Evolutionary conservation across 225 moss, liverwort and hornwort genomes (phyloP).

Genomic region (Marchantia polymorpha): DNA sequence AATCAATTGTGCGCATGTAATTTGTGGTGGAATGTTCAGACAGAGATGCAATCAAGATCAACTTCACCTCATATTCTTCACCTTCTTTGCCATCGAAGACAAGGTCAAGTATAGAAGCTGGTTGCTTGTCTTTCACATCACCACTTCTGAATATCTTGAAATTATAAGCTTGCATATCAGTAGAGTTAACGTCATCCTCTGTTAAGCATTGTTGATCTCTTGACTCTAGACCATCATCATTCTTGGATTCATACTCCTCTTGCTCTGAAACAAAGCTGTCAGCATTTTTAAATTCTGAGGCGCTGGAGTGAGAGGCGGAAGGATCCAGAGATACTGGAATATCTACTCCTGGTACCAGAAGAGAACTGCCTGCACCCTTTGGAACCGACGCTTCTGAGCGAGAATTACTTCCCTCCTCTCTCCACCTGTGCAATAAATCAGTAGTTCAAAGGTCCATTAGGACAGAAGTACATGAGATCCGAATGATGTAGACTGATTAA

Average conservation of each 20-base stretch:
- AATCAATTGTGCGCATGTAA: slow-evolving; percentile 30
- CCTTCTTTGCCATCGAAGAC: slow-evolving; percentile 14
- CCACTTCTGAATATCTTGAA: slow-evolving; percentile 22
- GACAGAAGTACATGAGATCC: neutral
- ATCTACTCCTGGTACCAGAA: neutral
- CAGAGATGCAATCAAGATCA: slow-evolving; percentile 19
- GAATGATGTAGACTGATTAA: neutral
- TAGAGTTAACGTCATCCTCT: neutral
- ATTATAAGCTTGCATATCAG: slow-evolving; percentile 5
- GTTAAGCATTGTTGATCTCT: neutral
- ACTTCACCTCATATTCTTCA: neutral
- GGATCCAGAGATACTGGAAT: neutral
- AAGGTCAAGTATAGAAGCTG: slow-evolving; percentile 26
- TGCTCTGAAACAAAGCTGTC: neutral
- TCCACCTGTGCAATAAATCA: neutral
- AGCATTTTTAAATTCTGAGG: slow-evolving; percentile 1
- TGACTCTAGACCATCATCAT: neutral
- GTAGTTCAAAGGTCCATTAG: neutral
- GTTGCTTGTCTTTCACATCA: slow-evolving; percentile 21
- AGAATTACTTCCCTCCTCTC: neutral
- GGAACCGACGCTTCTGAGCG: neutral
- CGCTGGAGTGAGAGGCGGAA: neutral
- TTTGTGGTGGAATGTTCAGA: neutral
- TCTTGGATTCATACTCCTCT: neutral
- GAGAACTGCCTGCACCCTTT: neutral